phyloP scores from a whole-genome alignment of 306 rosid species.

The Ziziphus jujuba region DNA sequence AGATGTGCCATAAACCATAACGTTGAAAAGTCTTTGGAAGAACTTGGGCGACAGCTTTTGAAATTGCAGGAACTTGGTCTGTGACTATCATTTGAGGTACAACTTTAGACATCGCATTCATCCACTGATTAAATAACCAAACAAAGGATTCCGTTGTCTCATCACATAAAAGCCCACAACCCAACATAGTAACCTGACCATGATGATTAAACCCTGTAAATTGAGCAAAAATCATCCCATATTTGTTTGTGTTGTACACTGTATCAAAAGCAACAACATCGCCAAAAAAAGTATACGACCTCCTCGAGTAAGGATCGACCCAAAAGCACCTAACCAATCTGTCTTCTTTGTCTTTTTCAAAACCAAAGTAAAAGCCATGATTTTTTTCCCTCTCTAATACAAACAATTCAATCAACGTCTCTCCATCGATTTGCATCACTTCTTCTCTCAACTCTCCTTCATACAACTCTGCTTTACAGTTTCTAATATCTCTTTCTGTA shows the following conservation, averaged over 20 bases:
- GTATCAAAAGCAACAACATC: not conserved
- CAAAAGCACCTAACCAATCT: not conserved
- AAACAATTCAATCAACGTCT: not conserved
- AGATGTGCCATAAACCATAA: not conserved
- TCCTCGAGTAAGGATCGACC: not conserved
- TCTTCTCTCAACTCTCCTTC: no score
- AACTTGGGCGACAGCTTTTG: not conserved
- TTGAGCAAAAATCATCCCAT: not conserved
- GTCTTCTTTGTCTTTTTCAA: not conserved
- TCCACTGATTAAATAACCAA: not conserved
- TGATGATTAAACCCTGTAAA: not conserved
- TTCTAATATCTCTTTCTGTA: no score
- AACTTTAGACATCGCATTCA: not conserved
- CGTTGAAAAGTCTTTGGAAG: not conserved
- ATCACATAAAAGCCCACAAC: not conserved
- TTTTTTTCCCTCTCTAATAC: not conserved
- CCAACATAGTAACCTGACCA: not conserved
- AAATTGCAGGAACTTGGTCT: not conserved
- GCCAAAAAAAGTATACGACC: not conserved
- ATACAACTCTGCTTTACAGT: no score
- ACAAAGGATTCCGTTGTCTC: not conserved
- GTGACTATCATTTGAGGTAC: constrained; percentile 1
- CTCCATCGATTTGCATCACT: not conserved
- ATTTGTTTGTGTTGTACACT: not conserved
- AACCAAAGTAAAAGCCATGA: not conserved